Evolutionary conservation across 129 eudicot species (phyloP).

Genomic region (Oenanthe sinensis): DNA sequence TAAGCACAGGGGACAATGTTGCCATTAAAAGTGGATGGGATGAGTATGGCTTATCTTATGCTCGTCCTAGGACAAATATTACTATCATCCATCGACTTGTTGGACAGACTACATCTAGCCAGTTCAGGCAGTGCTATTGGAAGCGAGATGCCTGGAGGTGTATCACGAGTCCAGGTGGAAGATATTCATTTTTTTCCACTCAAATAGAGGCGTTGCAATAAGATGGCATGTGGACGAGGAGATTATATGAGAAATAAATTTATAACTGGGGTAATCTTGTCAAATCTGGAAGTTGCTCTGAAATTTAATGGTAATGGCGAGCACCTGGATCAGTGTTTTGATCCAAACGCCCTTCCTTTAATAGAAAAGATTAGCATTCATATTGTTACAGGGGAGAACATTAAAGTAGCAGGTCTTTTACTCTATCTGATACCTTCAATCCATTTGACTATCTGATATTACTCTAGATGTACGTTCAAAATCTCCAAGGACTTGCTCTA

Average conservation of each 20-base stretch:
- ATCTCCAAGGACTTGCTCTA: constrained; percentile 2
- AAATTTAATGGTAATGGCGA: constrained; percentile 3
- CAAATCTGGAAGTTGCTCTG: constrained; percentile 2
- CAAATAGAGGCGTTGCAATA: constrained; percentile 5
- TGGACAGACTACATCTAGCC: constrained; percentile 11
- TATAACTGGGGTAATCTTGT: constrained; percentile 3
- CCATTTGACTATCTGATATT: constrained; percentile 10
- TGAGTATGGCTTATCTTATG: constrained; percentile 20
- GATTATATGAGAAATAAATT: constrained; percentile 2
- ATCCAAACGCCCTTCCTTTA: constrained; percentile 13
- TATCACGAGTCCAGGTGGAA: constrained; percentile 7
- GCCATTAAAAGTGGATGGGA: constrained; percentile 33
- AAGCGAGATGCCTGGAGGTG: constrained; percentile 29
- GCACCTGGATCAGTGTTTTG: constrained; percentile 8
- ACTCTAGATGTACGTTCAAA: constrained; percentile 6
- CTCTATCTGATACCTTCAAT: not conserved
- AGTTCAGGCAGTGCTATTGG: constrained; percentile 19
- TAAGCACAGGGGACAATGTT: constrained; percentile 22
- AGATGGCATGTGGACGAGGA: constrained; percentile 6
- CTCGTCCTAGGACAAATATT: constrained; percentile 23
- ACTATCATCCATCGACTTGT: constrained; percentile 10
- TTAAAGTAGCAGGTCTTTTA: not conserved
- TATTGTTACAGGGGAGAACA: constrained; percentile 1
- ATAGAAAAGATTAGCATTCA: constrained; percentile 8
- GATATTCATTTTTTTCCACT: constrained; percentile 8